Base-by-base conservation (phyloP, 805 yeast species). In the Starmera caribaea region DNA sequence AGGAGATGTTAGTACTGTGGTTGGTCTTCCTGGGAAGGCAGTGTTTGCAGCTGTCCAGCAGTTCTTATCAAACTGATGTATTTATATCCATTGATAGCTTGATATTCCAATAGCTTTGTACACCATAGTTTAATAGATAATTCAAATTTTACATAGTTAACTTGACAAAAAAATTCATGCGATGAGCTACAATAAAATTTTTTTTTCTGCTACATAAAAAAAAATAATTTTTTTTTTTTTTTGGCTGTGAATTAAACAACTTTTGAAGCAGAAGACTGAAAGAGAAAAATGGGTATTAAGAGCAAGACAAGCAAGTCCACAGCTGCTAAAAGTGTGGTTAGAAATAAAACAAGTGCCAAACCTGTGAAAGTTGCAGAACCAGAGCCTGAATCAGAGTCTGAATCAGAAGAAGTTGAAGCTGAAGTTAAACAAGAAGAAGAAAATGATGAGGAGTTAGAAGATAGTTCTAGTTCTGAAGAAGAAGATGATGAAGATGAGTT, bases 1-100 rank as follows among this genome's bases (percentile, higher is more conserved):
- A 2, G 98, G 98, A 0, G 97, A 90, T 55, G 85, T 74, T 53
- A 77, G 71, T 59, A 90, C 87, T 55, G 83, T 86, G 12, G 90
- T 90, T 4, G 98, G 98, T 0, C 62, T 90, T 41, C 97, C 98
- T 21, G 26, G 26, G 8, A 21, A 21, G 6, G 26, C 8, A 7
- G 26, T 21, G 6, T 21, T 21, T 21, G 26, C 9, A 7, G 26
- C 26, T 21, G 8, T 21, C 8, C 26, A 21, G 6, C 6, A 21
- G 26, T 21, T 21, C n/a, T n/a, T n/a, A n/a, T n/a, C n/a, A n/a
- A n/a, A n/a, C n/a, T n/a, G n/a, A n/a, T n/a, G n/a, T n/a, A n/a
- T n/a, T n/a, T n/a, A n/a, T n/a, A n/a, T n/a, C n/a, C n/a, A n/a
- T n/a, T n/a, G n/a, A n/a, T n/a, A n/a, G n/a, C n/a, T n/a, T n/a